Evolutionary conservation across 139 green algal species (phyloP).

Genomic region (Ulvella scutata): DNA sequence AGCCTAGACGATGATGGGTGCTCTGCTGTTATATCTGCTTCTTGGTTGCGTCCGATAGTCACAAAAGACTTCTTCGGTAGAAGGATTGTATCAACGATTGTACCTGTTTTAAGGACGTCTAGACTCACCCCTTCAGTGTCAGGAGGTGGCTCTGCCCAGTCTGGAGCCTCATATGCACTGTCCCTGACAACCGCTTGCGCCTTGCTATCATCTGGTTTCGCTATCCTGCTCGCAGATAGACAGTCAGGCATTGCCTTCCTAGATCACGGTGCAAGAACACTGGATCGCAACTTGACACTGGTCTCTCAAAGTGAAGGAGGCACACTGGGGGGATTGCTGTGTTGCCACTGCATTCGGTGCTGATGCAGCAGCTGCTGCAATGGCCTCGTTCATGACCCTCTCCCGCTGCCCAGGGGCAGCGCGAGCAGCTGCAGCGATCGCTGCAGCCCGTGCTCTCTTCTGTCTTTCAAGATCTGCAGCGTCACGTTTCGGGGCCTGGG

Average conservation of each 20-base stretch:
- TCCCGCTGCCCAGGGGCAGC: background rate
- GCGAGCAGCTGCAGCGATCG: background rate
- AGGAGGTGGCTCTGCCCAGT: background rate
- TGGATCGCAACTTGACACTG: too few species aligned
- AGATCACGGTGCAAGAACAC: too few species aligned
- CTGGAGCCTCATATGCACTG: background rate
- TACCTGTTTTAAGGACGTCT: background rate
- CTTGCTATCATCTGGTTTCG: background rate
- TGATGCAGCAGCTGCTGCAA: background rate
- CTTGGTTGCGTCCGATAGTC: background rate
- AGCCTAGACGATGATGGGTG: background rate
- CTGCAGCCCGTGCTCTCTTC: background rate
- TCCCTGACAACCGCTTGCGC: background rate
- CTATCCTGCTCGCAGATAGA: background rate
- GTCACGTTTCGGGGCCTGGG: too few species aligned
- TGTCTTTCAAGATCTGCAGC: too few species aligned
- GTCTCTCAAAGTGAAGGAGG: background rate
- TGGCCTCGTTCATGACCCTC: background rate
- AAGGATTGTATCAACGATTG: background rate
- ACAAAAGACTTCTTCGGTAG: background rate
- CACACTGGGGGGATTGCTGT: background rate
- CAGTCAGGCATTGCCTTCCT: too few species aligned
- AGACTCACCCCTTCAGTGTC: too few species aligned
- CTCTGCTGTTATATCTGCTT: background rate
- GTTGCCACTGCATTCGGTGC: too few species aligned